Evolutionary conservation across 2,329 filamentous ascomycete genomes (phyloP), one percentile per base, ranked within the genome.

Genomic region (Knufia fluminis): DNA sequence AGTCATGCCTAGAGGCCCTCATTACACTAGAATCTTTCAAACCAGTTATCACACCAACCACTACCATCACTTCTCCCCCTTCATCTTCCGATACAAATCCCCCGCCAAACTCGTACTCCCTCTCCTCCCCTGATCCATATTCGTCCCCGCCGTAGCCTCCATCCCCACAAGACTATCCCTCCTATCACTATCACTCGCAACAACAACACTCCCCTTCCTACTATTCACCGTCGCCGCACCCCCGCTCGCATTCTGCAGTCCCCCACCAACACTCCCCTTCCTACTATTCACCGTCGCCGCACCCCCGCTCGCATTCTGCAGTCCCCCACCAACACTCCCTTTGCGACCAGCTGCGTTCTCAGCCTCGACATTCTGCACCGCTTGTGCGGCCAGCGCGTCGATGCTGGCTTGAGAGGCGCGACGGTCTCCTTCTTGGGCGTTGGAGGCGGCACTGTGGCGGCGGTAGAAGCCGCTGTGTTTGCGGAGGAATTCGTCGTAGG

Each of bases 401-500:
- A 53, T 42, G 3, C 49, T 44, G 10, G 54, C 53, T 42, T 54
- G 52, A 3, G 54, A 57, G 4, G 55, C 51, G 3, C 57, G 55
- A 12, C 57, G 55, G 51, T 59, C 57, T 23, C 20, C 36, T 38
- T 58, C 57, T 48, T 52, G 49, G 14, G 55, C 55, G 46, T 51
- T 54, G 22, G 52, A 55, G 4, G 57, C 55, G 6, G 57, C 57
- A 47, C 55, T 57, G 52, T 59, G 55, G 4, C 55, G 55, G 31
- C 57, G 55, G 51, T 59, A 59, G 39, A 59, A 55, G 2, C 48
- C 52, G 33, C 52, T 55, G 50, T 59, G 55, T 32, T 51, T 49
- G 46, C 57, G 57, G 19, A 59, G 54, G 44, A 56, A 59, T 40
- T 59, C 55, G 51, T 59, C 57, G 45, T 55, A 57, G 12, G 55